Conservation (phyloP, 768 basidiomycete genomes). For the Leucocoprinus leucothites region DNA sequence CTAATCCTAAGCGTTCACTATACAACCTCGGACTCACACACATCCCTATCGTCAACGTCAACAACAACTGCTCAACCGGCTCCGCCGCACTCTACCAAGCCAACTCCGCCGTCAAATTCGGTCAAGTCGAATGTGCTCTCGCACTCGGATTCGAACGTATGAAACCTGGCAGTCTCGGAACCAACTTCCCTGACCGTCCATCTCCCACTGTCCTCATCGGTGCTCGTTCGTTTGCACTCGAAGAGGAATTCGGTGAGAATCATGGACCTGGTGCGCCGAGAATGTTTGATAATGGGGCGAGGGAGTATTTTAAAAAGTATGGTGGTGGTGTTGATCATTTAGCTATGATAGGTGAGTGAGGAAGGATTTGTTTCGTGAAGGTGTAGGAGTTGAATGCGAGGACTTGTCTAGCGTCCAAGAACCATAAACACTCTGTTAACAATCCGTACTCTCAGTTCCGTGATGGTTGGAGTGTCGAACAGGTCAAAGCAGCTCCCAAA, state of each 20-base stretch:
- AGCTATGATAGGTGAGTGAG: constrained; percentile 74
- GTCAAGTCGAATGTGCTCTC: constrained; percentile 68
- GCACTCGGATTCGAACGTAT: constrained; percentile 89
- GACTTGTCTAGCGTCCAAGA: constrained; percentile 62
- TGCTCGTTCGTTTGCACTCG: constrained; percentile 43
- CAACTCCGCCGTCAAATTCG: constrained; percentile 66
- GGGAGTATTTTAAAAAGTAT: constrained; percentile 76
- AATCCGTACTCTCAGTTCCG: constrained; percentile 89
- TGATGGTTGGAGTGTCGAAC: constrained; percentile 70
- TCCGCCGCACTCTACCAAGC: constrained; percentile 76
- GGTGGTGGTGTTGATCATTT: constrained; percentile 66
- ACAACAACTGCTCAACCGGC: constrained; percentile 86
- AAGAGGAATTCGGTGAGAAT: constrained; percentile 54
- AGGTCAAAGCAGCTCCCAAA: constrained; percentile 63
- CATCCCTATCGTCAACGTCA: constrained; percentile 84
- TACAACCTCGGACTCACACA: constrained; percentile 82
- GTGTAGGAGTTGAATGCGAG: neutral
- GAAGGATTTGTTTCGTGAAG: neutral
- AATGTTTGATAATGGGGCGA: constrained; percentile 71
- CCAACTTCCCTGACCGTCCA: constrained; percentile 55
- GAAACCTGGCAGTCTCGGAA: constrained; percentile 69
- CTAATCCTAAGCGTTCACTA: constrained; percentile 53
- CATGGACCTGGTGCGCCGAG: constrained; percentile 69
- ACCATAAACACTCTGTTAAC: constrained; percentile 76
- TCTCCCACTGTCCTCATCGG: constrained; percentile 48